Evolutionary conservation across 345 rosid species (phyloP), one percentile per base, ranked within the genome.

Genomic region (Trapa bicornis): DNA sequence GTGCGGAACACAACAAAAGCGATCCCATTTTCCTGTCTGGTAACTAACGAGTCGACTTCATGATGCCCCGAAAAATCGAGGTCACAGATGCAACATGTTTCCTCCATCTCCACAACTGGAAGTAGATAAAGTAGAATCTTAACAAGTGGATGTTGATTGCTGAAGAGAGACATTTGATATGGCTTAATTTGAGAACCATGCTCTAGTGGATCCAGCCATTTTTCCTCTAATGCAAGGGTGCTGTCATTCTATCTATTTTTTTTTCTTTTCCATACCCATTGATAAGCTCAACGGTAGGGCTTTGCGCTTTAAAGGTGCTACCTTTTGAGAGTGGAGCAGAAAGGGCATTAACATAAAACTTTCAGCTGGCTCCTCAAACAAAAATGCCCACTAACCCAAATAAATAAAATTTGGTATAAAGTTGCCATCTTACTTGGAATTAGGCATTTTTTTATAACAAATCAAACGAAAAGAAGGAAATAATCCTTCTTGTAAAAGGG

Each of bases 371-470:
- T 32, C 47, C 54, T 43, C 77, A 83, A 82, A 72, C 83, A 77
- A 84, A 72, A 89, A 83, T 88, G 81, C 96, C 98, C 94, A 90
- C 96, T 90, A 76, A 81, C 57, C 37, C 62, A 45, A 45, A 10
- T 45, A 45, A 45, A 45, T 6, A 45, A 2, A 45, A 45, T 5
- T 45, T 10, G 47, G 47, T 45, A 45, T 1, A 45, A 10, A 5
- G 9, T 1, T 45, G 10, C 9, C 12, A 45, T 45, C 6, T 45
- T 39, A 39, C 42, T 39, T 39, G 6, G 42, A 39, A 39, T 39
- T 39, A 39, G 4, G 42, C 29, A 22, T 22, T 22, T 22, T 22
- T 22, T 22, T 22, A 22, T 6, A 7, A 11, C 48, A 7, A 50
- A 50, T 50, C 54, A 2, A 75, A 79, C 29, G 29, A 58, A 68